Evolutionary conservation across 176 grass and related monocot species (phyloP).

Genomic region (Aegilops sharonensis): DNA sequence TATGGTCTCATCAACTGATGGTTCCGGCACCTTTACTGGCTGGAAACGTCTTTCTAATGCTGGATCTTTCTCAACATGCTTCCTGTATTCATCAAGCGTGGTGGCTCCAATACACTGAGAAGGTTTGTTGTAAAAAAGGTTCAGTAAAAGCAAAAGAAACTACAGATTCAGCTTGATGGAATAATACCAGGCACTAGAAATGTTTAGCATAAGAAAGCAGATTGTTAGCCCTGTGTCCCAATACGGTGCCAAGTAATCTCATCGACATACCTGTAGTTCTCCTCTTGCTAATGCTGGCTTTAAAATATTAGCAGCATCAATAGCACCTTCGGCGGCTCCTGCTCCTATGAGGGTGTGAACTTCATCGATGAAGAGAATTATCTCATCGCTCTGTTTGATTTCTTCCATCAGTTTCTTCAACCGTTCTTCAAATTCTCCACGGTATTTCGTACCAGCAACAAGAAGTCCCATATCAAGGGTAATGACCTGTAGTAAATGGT

Average conservation of each 20-base stretch:
- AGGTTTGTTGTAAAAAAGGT: not conserved
- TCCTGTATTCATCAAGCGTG: conserved; percentile 93
- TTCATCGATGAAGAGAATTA: conserved; percentile 97
- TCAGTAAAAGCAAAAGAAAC: not conserved
- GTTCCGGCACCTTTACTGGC: conserved; percentile 94
- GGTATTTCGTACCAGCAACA: conserved; percentile 95
- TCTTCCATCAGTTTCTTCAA: conserved; percentile 99
- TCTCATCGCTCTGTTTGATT: conserved; percentile 95
- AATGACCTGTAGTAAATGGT: conserved; percentile 64
- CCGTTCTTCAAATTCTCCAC: conserved; percentile 97
- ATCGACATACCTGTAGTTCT: conserved; percentile 74
- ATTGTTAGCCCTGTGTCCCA: not conserved
- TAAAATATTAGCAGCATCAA: conserved; percentile 94
- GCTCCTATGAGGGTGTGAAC: conserved; percentile 97
- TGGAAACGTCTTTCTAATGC: conserved; percentile 95
- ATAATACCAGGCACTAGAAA: not conserved
- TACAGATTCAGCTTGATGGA: not conserved
- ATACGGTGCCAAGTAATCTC: conserved; percentile 19
- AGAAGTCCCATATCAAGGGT: conserved; percentile 95
- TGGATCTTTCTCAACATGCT: conserved; percentile 94
- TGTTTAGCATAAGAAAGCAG: not conserved
- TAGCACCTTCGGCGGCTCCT: conserved; percentile 91
- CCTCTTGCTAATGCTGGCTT: conserved; percentile 94
- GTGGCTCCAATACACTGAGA: conserved; percentile 91
- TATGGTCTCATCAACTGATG: conserved; percentile 94